Conservation (phyloP, 2,329 filamentous ascomycete genomes). For the Phialophora verrucosa region DNA sequence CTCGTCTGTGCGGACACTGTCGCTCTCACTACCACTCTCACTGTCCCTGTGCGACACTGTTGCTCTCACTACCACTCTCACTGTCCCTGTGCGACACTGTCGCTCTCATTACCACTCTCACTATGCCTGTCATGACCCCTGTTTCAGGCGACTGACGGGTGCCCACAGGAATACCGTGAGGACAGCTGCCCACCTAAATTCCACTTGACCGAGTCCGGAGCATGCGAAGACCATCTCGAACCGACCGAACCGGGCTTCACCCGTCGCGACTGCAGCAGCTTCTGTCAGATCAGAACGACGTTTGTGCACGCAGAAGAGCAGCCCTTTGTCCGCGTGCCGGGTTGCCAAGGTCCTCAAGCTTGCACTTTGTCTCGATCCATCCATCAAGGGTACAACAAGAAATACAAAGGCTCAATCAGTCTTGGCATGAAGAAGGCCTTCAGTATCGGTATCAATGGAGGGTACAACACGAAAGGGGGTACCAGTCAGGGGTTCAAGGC, state of each 20-base stretch:
- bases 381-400: background rate
- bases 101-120: background rate
- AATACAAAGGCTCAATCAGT: slow-evolving; percentile 16
- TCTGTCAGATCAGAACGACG: slow-evolving; percentile 20
- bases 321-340: slow-evolving; percentile 1
- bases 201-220: background rate
- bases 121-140: background rate
- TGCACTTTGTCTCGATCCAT: background rate
- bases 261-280: slow-evolving; percentile 12
- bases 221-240: slow-evolving; percentile 2
- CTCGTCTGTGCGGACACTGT: background rate
- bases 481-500: slow-evolving; percentile 21
- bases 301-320: slow-evolving; percentile 22
- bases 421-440: slow-evolving; percentile 3
- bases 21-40: background rate
- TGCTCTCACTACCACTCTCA: background rate
- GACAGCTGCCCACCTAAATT: slow-evolving; percentile 14
- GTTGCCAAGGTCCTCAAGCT: background rate
- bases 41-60: too few relatives aligned
- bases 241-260: background rate
- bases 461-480: slow-evolving; percentile 18
- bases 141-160: slow-evolving; percentile 7
- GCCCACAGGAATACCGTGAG: slow-evolving; percentile 20
- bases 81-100: background rate
- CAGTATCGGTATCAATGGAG: slow-evolving; percentile 12